Percentiles rank a stretch among this genome's conserved stretches.
Conservation (phyloP, 371 early-diverging fungal species). For the Scutellospora calospora region DNA sequence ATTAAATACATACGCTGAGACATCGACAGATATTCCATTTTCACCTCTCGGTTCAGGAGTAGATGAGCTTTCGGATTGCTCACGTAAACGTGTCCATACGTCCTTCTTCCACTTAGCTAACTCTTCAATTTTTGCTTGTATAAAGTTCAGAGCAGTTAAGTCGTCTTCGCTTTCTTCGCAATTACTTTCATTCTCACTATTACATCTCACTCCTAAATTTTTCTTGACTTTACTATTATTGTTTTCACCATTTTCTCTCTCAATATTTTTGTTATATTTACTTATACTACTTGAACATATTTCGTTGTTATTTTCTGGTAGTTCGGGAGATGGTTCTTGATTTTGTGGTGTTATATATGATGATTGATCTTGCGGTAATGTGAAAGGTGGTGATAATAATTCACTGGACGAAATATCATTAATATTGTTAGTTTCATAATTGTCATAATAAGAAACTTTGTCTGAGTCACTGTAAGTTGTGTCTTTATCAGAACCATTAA, state of each 20-base stretch:
- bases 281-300: neutral
- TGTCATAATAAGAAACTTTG: neutral
- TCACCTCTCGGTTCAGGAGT: neutral
- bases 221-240: neutral
- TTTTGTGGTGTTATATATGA: constrained; percentile 8
- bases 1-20: neutral
- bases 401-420: neutral
- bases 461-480: neutral
- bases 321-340: neutral
- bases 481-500: neutral
- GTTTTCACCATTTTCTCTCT: neutral
- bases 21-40: neutral
- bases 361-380: neutral
- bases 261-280: neutral
- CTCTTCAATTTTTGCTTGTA: constrained; percentile 1
- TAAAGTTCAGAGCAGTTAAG: neutral
- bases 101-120: neutral
- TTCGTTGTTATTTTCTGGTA: neutral
- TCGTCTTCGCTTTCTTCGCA: neutral
- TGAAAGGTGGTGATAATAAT: neutral
- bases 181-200: neutral
- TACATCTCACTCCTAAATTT: neutral
- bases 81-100: neutral
- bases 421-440: neutral
- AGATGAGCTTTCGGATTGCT: neutral